A percentile compares a stretch with the other conserved stretches of the same genome.
These are phyloP conservation scores for Suillus tomentosus DNA, from an alignment of 768 basidiomycete species.

Conservation along the genomic window DNA sequence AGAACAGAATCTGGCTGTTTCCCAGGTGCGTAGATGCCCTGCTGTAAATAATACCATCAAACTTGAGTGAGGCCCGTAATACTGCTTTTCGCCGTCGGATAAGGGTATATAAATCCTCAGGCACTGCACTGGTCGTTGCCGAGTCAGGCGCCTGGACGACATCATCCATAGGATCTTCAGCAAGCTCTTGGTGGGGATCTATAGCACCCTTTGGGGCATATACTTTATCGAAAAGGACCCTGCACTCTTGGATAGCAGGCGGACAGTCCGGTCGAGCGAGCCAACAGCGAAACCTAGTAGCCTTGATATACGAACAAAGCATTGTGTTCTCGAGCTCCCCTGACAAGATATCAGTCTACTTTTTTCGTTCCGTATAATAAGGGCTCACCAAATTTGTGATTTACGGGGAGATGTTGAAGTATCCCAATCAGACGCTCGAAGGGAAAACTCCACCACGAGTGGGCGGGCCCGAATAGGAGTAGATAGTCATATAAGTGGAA, in stretches of 20 bases:
- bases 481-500: slow-evolving; percentile 37
- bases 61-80: not conserved
- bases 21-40: not conserved
- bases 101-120: not conserved
- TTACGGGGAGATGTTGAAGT: slow-evolving; percentile 24
- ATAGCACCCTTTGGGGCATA: not conserved
- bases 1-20: not conserved
- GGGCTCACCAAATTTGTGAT: slow-evolving; percentile 30
- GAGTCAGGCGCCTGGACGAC: not conserved
- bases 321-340: slow-evolving; percentile 17
- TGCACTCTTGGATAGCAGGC: slow-evolving; percentile 13
- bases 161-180: not conserved
- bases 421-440: slow-evolving; percentile 36
- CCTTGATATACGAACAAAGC: slow-evolving; percentile 11
- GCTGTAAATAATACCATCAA: not conserved
- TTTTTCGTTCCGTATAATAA: not conserved
- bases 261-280: slow-evolving; percentile 11
- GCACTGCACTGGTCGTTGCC: not conserved
- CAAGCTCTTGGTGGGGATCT: not conserved
- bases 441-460: slow-evolving; percentile 42
- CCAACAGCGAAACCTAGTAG: slow-evolving; percentile 12
- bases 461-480: slow-evolving; percentile 36
- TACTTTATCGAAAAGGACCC: slow-evolving; percentile 10
- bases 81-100: not conserved
- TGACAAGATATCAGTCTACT: not conserved